These are phyloP conservation scores for Globisporangium abappressorium DNA, from an alignment of 352 stramenopile species.

Conservation along the genomic window DNA sequence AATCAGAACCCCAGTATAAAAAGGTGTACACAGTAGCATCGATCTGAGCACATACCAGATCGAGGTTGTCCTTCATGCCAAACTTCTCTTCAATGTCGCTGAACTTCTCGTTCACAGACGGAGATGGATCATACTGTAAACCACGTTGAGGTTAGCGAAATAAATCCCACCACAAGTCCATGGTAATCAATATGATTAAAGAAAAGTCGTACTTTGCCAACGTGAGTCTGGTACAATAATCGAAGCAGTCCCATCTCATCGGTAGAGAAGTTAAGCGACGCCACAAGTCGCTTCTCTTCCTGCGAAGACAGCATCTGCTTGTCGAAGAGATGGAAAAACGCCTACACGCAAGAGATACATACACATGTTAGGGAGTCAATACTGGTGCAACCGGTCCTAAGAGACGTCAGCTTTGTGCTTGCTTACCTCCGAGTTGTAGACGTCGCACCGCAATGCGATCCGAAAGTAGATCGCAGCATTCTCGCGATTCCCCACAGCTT, in stretches of 20 bases:
- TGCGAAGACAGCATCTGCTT: slow-evolving; percentile 79
- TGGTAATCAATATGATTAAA: not conserved
- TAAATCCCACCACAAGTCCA: not conserved
- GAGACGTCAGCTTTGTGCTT: not conserved
- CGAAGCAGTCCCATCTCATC: slow-evolving; percentile 64
- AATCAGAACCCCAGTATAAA: not conserved
- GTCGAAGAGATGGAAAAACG: slow-evolving; percentile 83
- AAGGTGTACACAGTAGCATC: not conserved
- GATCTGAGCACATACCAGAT: slow-evolving; percentile 42
- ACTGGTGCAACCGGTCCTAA: not conserved
- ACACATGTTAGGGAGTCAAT: not conserved
- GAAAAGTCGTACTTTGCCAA: slow-evolving; percentile 46
- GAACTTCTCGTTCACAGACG: slow-evolving; percentile 64
- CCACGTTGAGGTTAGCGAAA: not conserved
- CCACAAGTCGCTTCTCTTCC: slow-evolving; percentile 68
- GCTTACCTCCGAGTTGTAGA: slow-evolving; percentile 62
- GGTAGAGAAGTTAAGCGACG: slow-evolving; percentile 58
- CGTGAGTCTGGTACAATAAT: slow-evolving; percentile 59
- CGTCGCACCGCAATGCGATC: slow-evolving; percentile 75
- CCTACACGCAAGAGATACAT: slow-evolving; percentile 20
- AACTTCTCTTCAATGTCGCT: slow-evolving; percentile 49
- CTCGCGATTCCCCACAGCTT: slow-evolving; percentile 79
- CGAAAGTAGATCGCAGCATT: slow-evolving; percentile 76
- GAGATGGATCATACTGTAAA: slow-evolving; percentile 54
- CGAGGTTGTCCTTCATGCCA: slow-evolving; percentile 54